Base-by-base conservation (phyloP, 192 early-diverging fungal species). In the Coemansia sp. region DNA sequence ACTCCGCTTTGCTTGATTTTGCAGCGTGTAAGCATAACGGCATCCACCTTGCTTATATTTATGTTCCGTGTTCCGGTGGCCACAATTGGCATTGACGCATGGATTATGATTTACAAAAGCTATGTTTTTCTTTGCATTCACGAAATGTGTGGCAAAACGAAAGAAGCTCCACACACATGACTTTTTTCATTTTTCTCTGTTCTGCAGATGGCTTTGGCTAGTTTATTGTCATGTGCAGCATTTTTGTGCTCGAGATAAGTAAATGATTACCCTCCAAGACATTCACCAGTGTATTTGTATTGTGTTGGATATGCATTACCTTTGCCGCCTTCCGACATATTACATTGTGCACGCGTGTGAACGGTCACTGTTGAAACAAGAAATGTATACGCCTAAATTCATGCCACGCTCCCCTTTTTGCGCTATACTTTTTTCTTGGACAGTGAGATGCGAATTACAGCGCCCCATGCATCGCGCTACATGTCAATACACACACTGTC, bases 11-110 rank as follows among this genome's bases (percentile, higher is more conserved):
- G 53, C 53, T 55, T 55, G 53, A 55, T 55, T 55, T 19, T 17
- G 24, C 6, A 55, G 25, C 51, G 51, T 53, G 19, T 53, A 53
- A 22, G 21, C 21, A 22, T 53, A 53, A 53, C 51, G 51, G 21
- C 15, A 48, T 48, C 14, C 14, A 48, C 17, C 22, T 22, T 50
- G 49, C 15, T 50, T 32, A 32, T 32, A 32, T 32, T n/a, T n/a
- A n/a, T n/a, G 14, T 45, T 45, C 43, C n/a, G 43, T 45, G 43
- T 45, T 45, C 43, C 43, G 43, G 43, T 45, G 43, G 43, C 43
- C n/a, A 45, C 43, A 45, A 45, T 45, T n/a, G 43, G 43, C 11
- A 45, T 12, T 4, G 43, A n/a, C n/a, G 43, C 43, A 45, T 45
- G 43, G 43, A 45, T 45, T 45, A n/a, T 45, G 14, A n/a, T 45